phyloP scores from a whole-genome alignment of 1,284 basidiomycete species.

The Chalciporus sp. region DNA sequence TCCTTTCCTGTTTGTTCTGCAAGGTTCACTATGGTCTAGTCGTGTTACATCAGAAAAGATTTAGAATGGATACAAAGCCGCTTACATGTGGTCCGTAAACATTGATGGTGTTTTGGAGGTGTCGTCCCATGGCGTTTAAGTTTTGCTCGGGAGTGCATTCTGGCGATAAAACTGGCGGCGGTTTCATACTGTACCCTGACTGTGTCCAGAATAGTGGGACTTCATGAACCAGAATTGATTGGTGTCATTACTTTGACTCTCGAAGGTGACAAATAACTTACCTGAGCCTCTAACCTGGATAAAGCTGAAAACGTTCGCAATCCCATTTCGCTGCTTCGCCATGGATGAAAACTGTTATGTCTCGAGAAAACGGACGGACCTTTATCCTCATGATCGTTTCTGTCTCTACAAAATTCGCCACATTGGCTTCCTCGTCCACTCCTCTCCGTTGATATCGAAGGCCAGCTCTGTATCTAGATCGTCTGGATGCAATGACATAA shows the following conservation, averaged over 20 bases:
- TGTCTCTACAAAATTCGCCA: slow-evolving; percentile 92
- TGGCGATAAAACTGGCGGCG: slow-evolving; percentile 75
- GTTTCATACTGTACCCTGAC: slow-evolving; percentile 83
- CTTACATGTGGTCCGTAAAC: slow-evolving; percentile 79
- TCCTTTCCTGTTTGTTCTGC: slow-evolving; percentile 93
- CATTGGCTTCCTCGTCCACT: slow-evolving; percentile 83
- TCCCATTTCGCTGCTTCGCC: slow-evolving; percentile 59
- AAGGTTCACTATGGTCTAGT: slow-evolving; percentile 82
- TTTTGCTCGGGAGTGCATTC: slow-evolving; percentile 80
- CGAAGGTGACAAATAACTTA: slow-evolving; percentile 38
- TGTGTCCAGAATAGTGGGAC: slow-evolving; percentile 92
- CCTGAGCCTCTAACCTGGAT: slow-evolving; percentile 90
- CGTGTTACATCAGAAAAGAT: slow-evolving; percentile 8
- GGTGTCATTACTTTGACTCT: slow-evolving; percentile 2
- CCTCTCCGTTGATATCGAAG: slow-evolving; percentile 96
- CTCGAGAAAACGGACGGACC: slow-evolving; percentile 42
- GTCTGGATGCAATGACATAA: slow-evolving; percentile 79
- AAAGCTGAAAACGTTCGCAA: slow-evolving; percentile 81
- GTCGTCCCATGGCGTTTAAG: slow-evolving; percentile 68
- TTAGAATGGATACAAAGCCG: slow-evolving; percentile 11
- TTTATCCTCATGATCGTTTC: slow-evolving; percentile 85
- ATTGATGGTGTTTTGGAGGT: slow-evolving; percentile 71
- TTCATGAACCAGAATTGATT: slow-evolving; percentile 32
- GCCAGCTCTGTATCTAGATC: slow-evolving; percentile 91
- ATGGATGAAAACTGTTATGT: neutral